Conservation (phyloP, 2,329 filamentous ascomycete genomes). For the Trichoderma lentiforme region DNA sequence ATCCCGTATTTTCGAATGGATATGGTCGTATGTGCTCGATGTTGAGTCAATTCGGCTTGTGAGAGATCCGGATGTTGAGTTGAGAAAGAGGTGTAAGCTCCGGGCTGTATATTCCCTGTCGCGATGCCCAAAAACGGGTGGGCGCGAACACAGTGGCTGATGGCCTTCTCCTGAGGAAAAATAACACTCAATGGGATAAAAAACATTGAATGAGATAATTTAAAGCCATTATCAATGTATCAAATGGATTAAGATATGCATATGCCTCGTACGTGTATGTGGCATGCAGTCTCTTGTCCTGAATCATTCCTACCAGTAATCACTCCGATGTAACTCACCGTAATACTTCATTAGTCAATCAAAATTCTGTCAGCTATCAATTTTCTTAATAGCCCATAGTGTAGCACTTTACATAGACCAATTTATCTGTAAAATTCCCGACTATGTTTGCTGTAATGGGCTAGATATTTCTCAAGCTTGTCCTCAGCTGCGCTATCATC, state of each 20-base stretch:
- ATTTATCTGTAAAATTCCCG: no score
- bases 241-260: no score
- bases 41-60: neutral
- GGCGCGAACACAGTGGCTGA: neutral
- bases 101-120: neutral
- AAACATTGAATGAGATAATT: neutral
- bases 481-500: neutral
- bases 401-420: no score
- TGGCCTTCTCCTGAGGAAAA: no score
- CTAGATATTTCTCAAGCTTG: neutral
- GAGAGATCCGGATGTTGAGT: neutral
- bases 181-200: no score
- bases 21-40: neutral
- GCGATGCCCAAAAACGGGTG: neutral
- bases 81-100: neutral
- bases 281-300: no score
- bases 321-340: neutral
- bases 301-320: neutral
- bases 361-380: neutral
- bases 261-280: no score
- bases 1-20: neutral
- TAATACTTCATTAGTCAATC: neutral
- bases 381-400: neutral
- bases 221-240: neutral
- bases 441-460: neutral